These are phyloP conservation scores for Kodamaea hsintzibuensis DNA, from an alignment of 805 yeast genomes.

Conservation along the genomic window DNA sequence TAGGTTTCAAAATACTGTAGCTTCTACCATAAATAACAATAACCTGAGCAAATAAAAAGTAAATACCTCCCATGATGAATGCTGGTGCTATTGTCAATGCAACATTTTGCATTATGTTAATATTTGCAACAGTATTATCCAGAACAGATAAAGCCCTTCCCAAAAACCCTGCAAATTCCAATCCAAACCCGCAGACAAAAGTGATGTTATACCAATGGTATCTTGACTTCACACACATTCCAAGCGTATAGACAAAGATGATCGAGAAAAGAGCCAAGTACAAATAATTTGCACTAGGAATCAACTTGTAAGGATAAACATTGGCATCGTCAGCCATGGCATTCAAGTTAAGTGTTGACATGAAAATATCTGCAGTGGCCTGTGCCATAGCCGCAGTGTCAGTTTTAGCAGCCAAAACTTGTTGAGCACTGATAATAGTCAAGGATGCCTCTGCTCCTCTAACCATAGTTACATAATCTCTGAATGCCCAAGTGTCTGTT, in stretches of 20 bases:
- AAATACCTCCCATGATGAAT: slow-evolving; percentile 16
- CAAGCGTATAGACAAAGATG: slow-evolving; percentile 12
- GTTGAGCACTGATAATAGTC: slow-evolving; percentile 33
- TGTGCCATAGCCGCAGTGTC: slow-evolving; percentile 20
- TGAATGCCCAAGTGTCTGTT: slow-evolving; percentile 9
- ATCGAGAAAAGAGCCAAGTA: slow-evolving; percentile 14
- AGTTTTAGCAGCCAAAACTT: slow-evolving; percentile 43
- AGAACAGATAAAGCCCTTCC: slow-evolving; percentile 9
- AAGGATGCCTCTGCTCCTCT: slow-evolving; percentile 41
- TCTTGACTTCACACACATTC: slow-evolving; percentile 17
- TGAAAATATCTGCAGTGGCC: slow-evolving; percentile 35
- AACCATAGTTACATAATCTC: slow-evolving; percentile 16
- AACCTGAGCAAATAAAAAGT: slow-evolving; percentile 14
- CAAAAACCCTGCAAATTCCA: slow-evolving; percentile 13
- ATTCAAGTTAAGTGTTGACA: slow-evolving; percentile 33
- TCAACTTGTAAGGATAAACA: slow-evolving; percentile 10
- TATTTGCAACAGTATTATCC: slow-evolving; percentile 3
- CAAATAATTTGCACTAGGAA: slow-evolving; percentile 16
- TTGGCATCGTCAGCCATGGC: slow-evolving; percentile 31
- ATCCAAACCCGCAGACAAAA: slow-evolving; percentile 10
- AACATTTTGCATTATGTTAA: slow-evolving; percentile 10
- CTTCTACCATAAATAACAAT: slow-evolving; percentile 10
- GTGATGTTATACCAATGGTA: slow-evolving; percentile 21
- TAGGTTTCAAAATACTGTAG: slow-evolving; percentile 12
- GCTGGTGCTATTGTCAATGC: slow-evolving; percentile 16